Evolutionary conservation across 805 yeast species (phyloP).

Genomic region (Kodamaea restingae): DNA sequence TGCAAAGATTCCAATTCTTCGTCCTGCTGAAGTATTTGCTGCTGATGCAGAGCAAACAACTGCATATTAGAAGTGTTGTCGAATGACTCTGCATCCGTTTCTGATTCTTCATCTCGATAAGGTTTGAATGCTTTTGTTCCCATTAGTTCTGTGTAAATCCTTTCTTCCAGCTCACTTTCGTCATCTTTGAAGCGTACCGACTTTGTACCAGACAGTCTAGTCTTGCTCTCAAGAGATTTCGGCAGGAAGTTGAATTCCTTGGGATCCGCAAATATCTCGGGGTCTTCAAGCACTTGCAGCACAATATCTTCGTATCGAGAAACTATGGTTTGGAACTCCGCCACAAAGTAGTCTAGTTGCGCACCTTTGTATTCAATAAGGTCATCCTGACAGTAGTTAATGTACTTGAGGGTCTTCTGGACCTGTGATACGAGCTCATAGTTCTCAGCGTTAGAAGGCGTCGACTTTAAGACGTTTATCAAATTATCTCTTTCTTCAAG

Average conservation of each 20-base stretch:
- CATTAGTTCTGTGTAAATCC: constrained; percentile 30
- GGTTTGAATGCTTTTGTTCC: constrained; percentile 34
- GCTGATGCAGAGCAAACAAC: constrained; percentile 41
- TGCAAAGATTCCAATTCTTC: constrained; percentile 32
- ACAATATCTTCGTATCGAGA: constrained; percentile 18
- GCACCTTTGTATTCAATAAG: constrained; percentile 10
- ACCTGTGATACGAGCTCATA: constrained; percentile 31
- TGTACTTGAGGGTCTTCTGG: constrained; percentile 22
- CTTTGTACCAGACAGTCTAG: constrained; percentile 16
- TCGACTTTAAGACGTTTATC: constrained; percentile 24
- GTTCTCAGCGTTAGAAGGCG: constrained; percentile 39
- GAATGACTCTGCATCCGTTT: constrained; percentile 18
- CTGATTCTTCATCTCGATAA: constrained; percentile 28
- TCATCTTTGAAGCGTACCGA: constrained; percentile 39
- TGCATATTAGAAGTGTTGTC: constrained; percentile 33
- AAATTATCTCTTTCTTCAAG: constrained; percentile 34
- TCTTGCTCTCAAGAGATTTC: not conserved
- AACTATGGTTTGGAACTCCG: constrained; percentile 11
- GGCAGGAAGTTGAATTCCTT: constrained; percentile 26
- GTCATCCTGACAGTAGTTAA: constrained; percentile 30
- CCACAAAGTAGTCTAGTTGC: not conserved
- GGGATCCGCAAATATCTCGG: constrained; percentile 22
- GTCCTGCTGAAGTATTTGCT: constrained; percentile 37
- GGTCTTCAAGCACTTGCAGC: constrained; percentile 20
- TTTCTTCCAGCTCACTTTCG: constrained; percentile 19